A percentile compares a stretch with the other conserved stretches of the same genome.
Conservation (phyloP, 164 flowering plant species). For the Brasenia schreberi region DNA sequence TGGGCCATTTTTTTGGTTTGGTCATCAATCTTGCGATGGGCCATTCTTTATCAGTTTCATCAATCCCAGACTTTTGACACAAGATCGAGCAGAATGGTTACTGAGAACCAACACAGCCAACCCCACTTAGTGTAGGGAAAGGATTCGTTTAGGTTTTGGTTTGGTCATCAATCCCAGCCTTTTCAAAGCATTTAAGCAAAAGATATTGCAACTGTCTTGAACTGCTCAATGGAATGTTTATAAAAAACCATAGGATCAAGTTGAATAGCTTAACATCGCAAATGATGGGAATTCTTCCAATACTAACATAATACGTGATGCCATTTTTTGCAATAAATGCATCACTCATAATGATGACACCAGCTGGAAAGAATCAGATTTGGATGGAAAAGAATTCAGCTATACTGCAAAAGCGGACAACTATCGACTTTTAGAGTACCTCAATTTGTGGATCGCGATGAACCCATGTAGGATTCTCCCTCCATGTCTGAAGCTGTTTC, state of each 20-base stretch:
- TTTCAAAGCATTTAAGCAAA: too few relatives aligned
- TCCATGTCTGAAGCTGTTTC: constrained; percentile 75
- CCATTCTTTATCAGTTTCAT: neutral
- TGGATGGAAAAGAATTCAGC: neutral
- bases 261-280: neutral
- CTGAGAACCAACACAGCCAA: too few relatives aligned
- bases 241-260: neutral
- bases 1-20: neutral
- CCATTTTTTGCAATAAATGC: neutral
- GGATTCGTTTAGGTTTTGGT: too few relatives aligned
- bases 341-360: neutral
- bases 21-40: neutral
- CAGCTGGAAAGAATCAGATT: neutral
- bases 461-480: constrained; percentile 72
- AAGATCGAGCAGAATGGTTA: too few relatives aligned
- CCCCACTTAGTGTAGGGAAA: too few relatives aligned
- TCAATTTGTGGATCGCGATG: constrained; percentile 52
- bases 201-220: too few relatives aligned
- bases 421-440: constrained; percentile 23
- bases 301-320: neutral
- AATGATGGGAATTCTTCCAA: neutral
- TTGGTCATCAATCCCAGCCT: too few relatives aligned
- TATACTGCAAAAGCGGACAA: neutral
- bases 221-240: neutral
- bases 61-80: neutral